A percentile compares a stretch with the other conserved stretches of the same genome.
Conservation (phyloP, 305 asterid species). For the Striga hermonthica region DNA sequence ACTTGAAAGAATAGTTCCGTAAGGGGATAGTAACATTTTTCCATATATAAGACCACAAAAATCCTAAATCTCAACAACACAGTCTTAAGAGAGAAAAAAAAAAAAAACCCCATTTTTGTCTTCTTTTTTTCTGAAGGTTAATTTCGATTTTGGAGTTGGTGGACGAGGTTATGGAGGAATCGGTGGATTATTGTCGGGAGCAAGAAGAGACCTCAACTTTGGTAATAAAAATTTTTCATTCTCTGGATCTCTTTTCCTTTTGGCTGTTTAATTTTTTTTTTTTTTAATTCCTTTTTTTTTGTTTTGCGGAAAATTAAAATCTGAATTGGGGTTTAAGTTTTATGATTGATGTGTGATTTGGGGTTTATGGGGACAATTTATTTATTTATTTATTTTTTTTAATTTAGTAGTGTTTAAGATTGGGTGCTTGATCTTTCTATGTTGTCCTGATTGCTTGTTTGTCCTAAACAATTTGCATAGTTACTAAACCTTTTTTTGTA, state of each 20-base stretch:
- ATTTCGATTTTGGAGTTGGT: constrained; percentile 11
- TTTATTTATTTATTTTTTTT: too few relatives aligned
- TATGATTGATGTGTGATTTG: not conserved
- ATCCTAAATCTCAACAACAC: not conserved
- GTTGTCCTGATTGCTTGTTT: not conserved
- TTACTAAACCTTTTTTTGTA: too few relatives aligned
- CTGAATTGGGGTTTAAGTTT: not conserved
- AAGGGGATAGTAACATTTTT: too few relatives aligned
- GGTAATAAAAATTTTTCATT: constrained; percentile 29
- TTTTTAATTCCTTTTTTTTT: not conserved
- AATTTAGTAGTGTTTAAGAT: not conserved
- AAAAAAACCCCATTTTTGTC: not conserved
- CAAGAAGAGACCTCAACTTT: constrained; percentile 34
- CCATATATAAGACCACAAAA: not conserved
- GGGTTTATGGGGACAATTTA: not conserved
- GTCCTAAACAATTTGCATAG: not conserved
- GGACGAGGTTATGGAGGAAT: constrained; percentile 28
- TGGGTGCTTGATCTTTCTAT: not conserved
- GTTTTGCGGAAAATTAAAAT: not conserved
- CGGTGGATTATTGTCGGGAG: constrained; percentile 28
- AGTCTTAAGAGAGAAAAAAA: not conserved
- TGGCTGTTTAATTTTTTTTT: not conserved
- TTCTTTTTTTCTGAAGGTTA: not conserved
- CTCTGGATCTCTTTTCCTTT: constrained; percentile 8
- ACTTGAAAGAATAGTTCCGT: too few relatives aligned